Conservation (phyloP, 1,139 yeast species). For the Candida tetrigidarum region DNA sequence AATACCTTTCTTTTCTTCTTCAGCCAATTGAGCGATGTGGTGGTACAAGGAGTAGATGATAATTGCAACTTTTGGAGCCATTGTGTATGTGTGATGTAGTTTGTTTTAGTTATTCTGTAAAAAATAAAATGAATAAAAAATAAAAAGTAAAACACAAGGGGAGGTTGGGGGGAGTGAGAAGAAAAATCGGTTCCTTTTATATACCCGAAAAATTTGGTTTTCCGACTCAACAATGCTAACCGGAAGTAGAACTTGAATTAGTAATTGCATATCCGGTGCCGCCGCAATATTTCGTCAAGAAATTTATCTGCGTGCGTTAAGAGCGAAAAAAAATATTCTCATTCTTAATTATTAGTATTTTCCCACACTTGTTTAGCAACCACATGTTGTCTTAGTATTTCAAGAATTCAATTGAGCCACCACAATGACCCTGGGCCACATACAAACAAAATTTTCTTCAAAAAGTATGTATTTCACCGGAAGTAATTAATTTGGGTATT, state of each 20-base stretch:
- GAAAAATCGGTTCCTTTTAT: no score
- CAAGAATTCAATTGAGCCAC: no score
- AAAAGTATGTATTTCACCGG: not conserved
- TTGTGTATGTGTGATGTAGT: constrained; percentile 15
- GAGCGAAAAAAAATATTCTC: not conserved
- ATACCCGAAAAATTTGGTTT: not conserved
- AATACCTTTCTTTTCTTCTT: constrained; percentile 70
- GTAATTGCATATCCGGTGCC: not conserved
- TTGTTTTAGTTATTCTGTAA: not conserved
- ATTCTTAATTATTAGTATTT: not conserved
- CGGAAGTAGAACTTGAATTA: not conserved
- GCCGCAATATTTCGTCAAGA: not conserved
- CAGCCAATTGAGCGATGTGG: constrained; percentile 72
- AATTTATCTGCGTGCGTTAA: not conserved
- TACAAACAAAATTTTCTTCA: no score
- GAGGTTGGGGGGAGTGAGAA: no score
- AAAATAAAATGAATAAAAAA: not conserved
- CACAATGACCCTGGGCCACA: not conserved
- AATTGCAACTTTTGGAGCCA: constrained; percentile 52
- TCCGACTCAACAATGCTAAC: not conserved
- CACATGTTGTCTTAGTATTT: not conserved
- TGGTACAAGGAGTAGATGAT: constrained; percentile 84
- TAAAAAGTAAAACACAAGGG: not conserved
- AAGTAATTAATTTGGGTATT: not conserved
- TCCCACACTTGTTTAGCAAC: not conserved